Evolutionary conservation across 2,329 filamentous ascomycete genomes (phyloP).

Genomic region (Botrytis fabae): DNA sequence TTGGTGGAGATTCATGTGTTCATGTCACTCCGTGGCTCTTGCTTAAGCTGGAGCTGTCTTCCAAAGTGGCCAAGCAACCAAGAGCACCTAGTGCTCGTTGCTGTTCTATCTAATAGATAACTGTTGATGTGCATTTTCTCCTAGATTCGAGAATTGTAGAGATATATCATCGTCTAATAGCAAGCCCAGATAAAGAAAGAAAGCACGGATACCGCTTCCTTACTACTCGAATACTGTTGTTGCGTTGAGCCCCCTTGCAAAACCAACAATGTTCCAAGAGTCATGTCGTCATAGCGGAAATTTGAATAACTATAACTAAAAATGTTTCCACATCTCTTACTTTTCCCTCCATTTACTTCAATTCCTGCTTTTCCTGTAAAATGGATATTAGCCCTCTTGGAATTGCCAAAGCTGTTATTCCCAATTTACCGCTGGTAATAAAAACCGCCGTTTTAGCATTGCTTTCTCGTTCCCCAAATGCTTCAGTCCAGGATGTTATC

Average conservation of each 20-base stretch:
- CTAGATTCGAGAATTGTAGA: not conserved
- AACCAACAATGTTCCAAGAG: constrained; percentile 1
- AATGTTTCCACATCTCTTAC: not conserved
- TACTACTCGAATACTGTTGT: not conserved
- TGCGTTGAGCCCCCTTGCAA: not conserved
- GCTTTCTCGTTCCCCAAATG: constrained; percentile 66
- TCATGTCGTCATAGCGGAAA: constrained; percentile 13
- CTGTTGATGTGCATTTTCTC: not conserved
- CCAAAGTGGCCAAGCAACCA: not conserved
- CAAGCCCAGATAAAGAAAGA: not conserved
- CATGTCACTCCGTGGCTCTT: constrained; percentile 2
- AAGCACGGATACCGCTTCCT: not conserved
- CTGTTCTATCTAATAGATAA: not conserved
- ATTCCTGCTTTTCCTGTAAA: not conserved
- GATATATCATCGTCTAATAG: not conserved
- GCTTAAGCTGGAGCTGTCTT: constrained; percentile 7
- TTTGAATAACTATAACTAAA: not conserved
- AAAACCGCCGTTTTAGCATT: constrained; percentile 63
- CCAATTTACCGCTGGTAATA: constrained; percentile 61
- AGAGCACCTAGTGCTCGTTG: not conserved
- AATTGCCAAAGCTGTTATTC: constrained; percentile 42
- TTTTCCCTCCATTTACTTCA: not conserved
- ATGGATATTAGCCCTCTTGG: constrained; percentile 34
- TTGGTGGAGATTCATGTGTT: not conserved
- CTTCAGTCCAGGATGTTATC: constrained; percentile 74